Evolutionary conservation across 768 basidiomycete species (phyloP).

Genomic region (Lactarius psammicola): DNA sequence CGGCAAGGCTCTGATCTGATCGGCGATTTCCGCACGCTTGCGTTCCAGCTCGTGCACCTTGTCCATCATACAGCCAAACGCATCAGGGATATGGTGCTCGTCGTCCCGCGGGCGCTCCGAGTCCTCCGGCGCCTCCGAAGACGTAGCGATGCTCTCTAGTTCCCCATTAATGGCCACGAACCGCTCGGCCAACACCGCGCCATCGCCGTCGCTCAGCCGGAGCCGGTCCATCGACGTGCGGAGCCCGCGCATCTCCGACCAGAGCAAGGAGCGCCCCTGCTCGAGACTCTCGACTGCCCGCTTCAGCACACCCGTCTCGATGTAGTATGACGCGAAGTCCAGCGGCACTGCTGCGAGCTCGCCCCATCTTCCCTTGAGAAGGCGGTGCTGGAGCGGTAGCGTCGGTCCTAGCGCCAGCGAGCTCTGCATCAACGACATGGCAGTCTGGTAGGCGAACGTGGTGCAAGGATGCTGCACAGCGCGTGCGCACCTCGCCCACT

Average conservation of each 20-base stretch:
- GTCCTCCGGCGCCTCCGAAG: not conserved
- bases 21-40: not conserved
- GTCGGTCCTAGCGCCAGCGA: constrained; percentile 1
- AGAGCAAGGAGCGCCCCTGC: constrained; percentile 22
- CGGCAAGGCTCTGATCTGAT: not conserved
- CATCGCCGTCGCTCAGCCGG: not conserved
- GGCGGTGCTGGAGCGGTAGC: constrained; percentile 13
- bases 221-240: constrained; percentile 23
- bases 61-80: constrained; percentile 8
- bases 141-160: constrained; percentile 9
- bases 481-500: constrained; percentile 4
- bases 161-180: not conserved
- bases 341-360: not conserved
- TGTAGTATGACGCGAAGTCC: constrained; percentile 3
- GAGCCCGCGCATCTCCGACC: constrained; percentile 24
- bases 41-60: not conserved
- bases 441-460: not conserved
- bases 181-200: constrained; percentile 13
- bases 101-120: not conserved
- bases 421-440: constrained; percentile 8
- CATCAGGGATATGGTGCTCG: not conserved
- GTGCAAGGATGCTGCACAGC: not conserved
- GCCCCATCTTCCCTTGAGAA: not conserved
- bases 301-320: constrained; percentile 7
- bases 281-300: constrained; percentile 21